Evolutionary conservation across 352 stramenopile species (phyloP), one percentile per base, ranked within the genome.

Genomic region (Phytophthora macrochlamydospora): DNA sequence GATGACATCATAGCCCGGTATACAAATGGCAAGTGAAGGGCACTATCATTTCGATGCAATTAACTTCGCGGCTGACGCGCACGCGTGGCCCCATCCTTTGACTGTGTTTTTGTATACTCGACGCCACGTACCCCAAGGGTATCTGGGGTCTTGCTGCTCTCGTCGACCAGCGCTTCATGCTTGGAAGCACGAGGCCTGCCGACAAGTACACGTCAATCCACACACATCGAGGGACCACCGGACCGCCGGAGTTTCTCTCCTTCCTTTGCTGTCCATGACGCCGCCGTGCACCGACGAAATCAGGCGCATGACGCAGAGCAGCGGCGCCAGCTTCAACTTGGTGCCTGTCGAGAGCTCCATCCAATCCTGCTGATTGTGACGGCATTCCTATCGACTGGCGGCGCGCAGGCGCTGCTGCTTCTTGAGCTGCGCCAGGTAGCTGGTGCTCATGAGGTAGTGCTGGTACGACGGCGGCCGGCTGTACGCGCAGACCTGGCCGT

Each of bases 391-490:
- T 35, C 54, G 56, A 24, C 40, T 59, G 43, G 58, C 28, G 7
- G 45, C 13, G 37, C 33, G 46, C 43, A 48, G 42, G n/a, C 32
- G 59, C 35, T 70, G 65, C 28, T 52, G 67, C 50, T 70, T 71
- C 48, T 65, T 67, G 37, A 86, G 48, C 7, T 71, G 76, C 29
- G 78, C 69, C 49, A 71, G 45, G 53, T 91, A 91, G 55, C 83
- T 86, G 38, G 80, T 89, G 56, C 69, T 76, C 51, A 79, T 60
- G 56, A 89, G 79, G 65, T 81, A 88, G 48, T 77, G 60, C 45
- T 77, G 65, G 58, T 87, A 89, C 31, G 59, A 61, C 40, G 52
- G 51, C 30, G 64, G 64, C 49, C 48, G 33, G 33, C 35, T 57
- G 40, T 66, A 38, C 48, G 32, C 66, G 45, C 45, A 66, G 62